Base-by-base conservation (phyloP, 2,329 filamentous ascomycete genomes). In the Colletotrichum tamarilloi region DNA sequence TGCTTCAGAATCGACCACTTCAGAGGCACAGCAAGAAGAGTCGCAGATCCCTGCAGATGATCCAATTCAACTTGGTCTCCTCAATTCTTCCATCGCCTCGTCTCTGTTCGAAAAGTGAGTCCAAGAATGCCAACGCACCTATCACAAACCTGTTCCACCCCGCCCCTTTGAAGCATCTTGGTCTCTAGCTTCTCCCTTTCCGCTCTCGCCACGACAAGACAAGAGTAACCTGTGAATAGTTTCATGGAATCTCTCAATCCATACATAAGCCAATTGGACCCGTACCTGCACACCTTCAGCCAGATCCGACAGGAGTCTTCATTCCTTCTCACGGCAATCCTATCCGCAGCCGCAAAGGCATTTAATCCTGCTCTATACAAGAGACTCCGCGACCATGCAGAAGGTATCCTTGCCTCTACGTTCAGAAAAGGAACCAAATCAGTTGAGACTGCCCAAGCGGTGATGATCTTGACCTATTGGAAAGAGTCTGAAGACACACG, bases 401-500 rank as follows among this genome's bases (percentile, higher is more conserved):
- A 84, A 57, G 75, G 76, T 24, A 69, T 82, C 4, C 76, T 82
- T 9, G 72, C 76, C 7, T 74, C 80, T 9, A 76, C 74, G 12
- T 81, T 85, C 53, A 75, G 77, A 3, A 75, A 76, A 2, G 83
- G 82, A 19, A 74, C 71, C 1, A 84, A 84, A 58, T 85, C 83
- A 0, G 76, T 78, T 2, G 83, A 85, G 63, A 80, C 80, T 7
- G 81, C 82, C 1, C 83, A 85, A 69, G 83, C 80, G 0, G 81
- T 84, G 9, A 75, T 83, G n/a, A 75, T 83, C 9, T 68, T 82
- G 6, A 85, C 83, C 2, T 84, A 84, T 73, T 85, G 83, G 82
- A 85, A 85, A 75, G 82, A 84, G 53, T 81, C 82, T 3, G 80
- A 82, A 8, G 84, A 85, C 69, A 82, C 80, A 12, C 78, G 83